Evolutionary conservation across 768 basidiomycete genomes (phyloP), one percentile per base, ranked within the genome.

Genomic region (Termitomyces sp.): DNA sequence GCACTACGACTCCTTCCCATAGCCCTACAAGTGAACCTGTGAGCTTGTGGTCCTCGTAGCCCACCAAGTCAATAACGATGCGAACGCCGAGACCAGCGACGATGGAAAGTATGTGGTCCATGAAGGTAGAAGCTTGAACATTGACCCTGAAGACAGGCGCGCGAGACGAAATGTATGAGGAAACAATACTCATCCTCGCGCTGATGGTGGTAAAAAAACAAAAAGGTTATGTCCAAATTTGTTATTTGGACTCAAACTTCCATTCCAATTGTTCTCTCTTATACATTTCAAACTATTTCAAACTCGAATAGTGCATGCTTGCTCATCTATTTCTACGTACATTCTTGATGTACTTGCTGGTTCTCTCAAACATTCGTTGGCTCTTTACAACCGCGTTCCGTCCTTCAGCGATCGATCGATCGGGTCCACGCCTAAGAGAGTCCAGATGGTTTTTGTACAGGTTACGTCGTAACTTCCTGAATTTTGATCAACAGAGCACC

Each of bases 21-120:
- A 66, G 19, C 8, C 89, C 89, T 52, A 91, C 75, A 55, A 91
- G 77, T 14, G 84, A 83, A 17, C 84, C 82, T n/a, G 77, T 79
- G 54, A 81, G 66, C 56, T 75, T 79, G 67, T 76, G 68, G 66
- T 80, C 78, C 56, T 79, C 70, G 57, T 76, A 70, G 56, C 74
- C 76, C 51, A 80, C 78, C 27, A 72, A 52, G 69, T 82, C 81
- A 58, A 90, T 72, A 56, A 88, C 73, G 55, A 83, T 70, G 53
- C 88, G 88, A 50, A 90, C 70, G 30, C 72, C 77, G 57, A 91
- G 81, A 40, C 89, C 89, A 48, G 82, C 72, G 55, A 74, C 80
- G 63, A 90, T 87, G 66, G 89, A 83, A 68, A 82, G 73, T 42
- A 90, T 61, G 68, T 79, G 83, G 67, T 91, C 89, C 86, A 90